Evolutionary conservation across 352 stramenopile genomes (phyloP), one percentile per base, ranked within the genome.

Genomic region (Pythium vanterpoolii): DNA sequence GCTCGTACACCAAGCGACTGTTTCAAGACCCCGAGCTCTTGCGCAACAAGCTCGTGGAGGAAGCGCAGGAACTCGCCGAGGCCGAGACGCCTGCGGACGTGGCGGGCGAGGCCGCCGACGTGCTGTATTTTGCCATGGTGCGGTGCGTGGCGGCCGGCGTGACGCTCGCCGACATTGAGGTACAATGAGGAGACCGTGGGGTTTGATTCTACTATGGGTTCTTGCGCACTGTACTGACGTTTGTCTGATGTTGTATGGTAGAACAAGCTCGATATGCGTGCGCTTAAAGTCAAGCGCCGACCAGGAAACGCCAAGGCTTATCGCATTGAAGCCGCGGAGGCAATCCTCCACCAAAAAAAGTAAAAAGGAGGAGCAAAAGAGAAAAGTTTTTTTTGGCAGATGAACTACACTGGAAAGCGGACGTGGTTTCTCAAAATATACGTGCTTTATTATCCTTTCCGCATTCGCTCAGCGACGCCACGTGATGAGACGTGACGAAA

Each of bases 81-180:
- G 90, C 92, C 6, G 74, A 95, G 62, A 89, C 68, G 4, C 71
- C 79, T 30, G 54, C 88, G 18, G 85, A 98, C 61, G 91, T 98
- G 0, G 94, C 95, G 8, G 91, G 89, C 33, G 96, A 99, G 72
- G 83, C 97, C 8, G 96, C 95, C 6, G 96, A 99, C 76, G 89
- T 99, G 16, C 74, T 98, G 64, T 99, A 99, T 69, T 99, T 99
- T 73, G 91, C 93, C 19, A 96, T 99, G 83, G 89, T 96, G 43
- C 86, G 89, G 49, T 97, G 92, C 39, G 79, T 91, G 7, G 94
- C 94, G 36, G 93, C 90, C 33, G 92, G 93, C 21, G 96, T 93
- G 34, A 95, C 85, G 54, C 85, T 98, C 39, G 83, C 96, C 51
- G 94, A 98, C 73, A 82, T 97, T 3, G 86, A 97, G 60, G 82